Evolutionary conservation across 108 stramenopile genomes (phyloP).

Genomic region (Cyclostephanos invisitatus): DNA sequence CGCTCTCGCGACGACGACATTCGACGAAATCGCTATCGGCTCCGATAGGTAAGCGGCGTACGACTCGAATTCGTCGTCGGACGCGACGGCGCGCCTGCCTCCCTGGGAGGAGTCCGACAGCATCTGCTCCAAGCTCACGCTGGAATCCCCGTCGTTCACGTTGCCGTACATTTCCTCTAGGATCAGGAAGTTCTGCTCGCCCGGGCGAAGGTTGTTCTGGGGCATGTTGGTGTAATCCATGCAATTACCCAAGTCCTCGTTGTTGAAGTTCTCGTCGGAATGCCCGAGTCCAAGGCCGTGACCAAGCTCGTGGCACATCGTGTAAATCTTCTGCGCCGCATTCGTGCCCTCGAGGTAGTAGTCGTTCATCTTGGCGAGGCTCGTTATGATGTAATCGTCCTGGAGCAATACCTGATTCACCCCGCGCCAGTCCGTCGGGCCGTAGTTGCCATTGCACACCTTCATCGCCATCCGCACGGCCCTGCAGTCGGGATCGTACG

Average conservation of each 20-base stretch:
- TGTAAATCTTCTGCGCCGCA: conserved; percentile 65
- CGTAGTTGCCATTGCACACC: conserved; percentile 86
- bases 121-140: neutral
- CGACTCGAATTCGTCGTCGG: conserved; percentile 30
- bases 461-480: conserved; percentile 56
- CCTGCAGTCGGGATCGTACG: conserved; percentile 59
- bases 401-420: conserved; percentile 63
- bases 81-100: neutral
- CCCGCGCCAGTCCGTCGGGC: conserved; percentile 81
- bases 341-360: conserved; percentile 63
- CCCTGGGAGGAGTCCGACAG: neutral
- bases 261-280: conserved; percentile 81
- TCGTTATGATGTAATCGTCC: conserved; percentile 61
- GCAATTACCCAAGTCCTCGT: conserved; percentile 78
- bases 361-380: conserved; percentile 78
- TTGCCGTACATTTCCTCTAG: conserved; percentile 72
- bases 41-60: conserved; percentile 32
- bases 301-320: conserved; percentile 74
- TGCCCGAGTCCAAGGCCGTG: conserved; percentile 83
- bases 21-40: conserved; percentile 19
- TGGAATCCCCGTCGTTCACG: conserved; percentile 4
- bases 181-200: conserved; percentile 60
- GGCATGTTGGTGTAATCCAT: conserved; percentile 84
- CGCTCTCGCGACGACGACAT: neutral
- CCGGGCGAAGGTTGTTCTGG: conserved; percentile 62